Conservation (phyloP, 2,329 filamentous ascomycete species). For the Penicillium sp. region DNA sequence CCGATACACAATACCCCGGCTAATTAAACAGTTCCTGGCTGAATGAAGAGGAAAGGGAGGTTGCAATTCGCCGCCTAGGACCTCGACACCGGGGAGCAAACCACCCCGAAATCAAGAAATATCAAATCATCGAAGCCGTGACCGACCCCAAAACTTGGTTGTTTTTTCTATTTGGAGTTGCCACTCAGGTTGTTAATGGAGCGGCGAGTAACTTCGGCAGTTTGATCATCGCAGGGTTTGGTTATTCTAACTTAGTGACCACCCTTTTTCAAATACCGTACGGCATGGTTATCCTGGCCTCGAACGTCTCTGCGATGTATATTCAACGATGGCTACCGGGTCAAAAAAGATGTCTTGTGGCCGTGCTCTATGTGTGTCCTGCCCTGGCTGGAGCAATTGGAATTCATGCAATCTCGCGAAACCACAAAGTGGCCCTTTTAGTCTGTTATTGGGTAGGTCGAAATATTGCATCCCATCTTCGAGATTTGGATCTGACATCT, state of each 20-base stretch:
- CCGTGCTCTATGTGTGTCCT: slow-evolving; percentile 9
- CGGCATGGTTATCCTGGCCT: slow-evolving; percentile 6
- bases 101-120: background rate
- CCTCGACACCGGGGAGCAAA: background rate
- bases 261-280: slow-evolving; percentile 10
- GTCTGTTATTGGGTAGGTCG: slow-evolving; percentile 12
- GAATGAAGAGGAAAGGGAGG: slow-evolving; percentile 1
- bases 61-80: background rate
- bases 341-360: slow-evolving; percentile 13
- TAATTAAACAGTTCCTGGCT: background rate
- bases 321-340: slow-evolving; percentile 14
- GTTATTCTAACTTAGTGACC: slow-evolving; percentile 3
- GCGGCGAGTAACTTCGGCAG: slow-evolving; percentile 3
- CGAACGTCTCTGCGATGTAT: slow-evolving; percentile 15
- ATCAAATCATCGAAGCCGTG: slow-evolving; percentile 4
- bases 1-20: background rate
- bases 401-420: slow-evolving; percentile 11
- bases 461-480: background rate
- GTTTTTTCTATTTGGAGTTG: slow-evolving; percentile 4
- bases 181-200: slow-evolving; percentile 4
- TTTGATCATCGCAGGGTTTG: slow-evolving; percentile 3
- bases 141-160: slow-evolving; percentile 4
- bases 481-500: background rate
- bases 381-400: slow-evolving; percentile 13
- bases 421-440: slow-evolving; percentile 21